These are phyloP conservation scores for Ilyonectria robusta DNA, from an alignment of 2,329 filamentous ascomycete species.

Conservation along the genomic window DNA sequence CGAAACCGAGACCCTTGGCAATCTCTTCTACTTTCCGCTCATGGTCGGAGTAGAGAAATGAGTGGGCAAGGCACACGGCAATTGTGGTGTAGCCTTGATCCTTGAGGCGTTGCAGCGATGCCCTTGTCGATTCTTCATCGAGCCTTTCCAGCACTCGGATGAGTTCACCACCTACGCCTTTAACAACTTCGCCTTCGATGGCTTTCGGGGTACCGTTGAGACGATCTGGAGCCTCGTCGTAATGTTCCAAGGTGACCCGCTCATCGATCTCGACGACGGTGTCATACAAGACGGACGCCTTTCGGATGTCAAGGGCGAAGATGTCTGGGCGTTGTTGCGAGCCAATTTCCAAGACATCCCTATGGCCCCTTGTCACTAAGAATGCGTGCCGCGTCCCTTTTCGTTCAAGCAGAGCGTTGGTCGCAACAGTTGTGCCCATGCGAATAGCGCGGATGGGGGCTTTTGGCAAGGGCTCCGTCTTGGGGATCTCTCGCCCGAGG, in stretches of 20 bases:
- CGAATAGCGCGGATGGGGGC: constrained; percentile 73
- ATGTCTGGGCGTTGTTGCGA: constrained; percentile 81
- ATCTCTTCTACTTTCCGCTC: constrained; percentile 55
- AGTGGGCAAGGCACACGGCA: constrained; percentile 78
- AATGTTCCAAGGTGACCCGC: constrained; percentile 80
- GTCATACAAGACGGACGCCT: constrained; percentile 78
- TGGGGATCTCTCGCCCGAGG: constrained; percentile 41
- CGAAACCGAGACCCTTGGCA: constrained; percentile 57
- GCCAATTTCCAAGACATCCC: constrained; percentile 78
- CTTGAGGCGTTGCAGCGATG: constrained; percentile 72
- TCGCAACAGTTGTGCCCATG: constrained; percentile 84
- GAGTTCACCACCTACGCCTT: constrained; percentile 76
- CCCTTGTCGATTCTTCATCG: constrained; percentile 64
- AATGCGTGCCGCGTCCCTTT: constrained; percentile 80
- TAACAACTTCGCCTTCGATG: constrained; percentile 69
- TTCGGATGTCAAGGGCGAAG: constrained; percentile 78
- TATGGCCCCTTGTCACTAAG: constrained; percentile 79
- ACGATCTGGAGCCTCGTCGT: constrained; percentile 75
- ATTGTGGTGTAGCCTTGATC: constrained; percentile 68
- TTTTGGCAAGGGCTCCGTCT: constrained; percentile 51
- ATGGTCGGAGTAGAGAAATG: constrained; percentile 74
- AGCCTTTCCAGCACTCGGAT: constrained; percentile 75
- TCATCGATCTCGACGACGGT: constrained; percentile 80
- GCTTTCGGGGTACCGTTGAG: constrained; percentile 60
- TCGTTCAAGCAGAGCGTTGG: constrained; percentile 76